A percentile compares a stretch with the other conserved stretches of the same genome.
phyloP scores from a whole-genome alignment of 2,329 filamentous ascomycete genomes.

The Fusarium udum region DNA sequence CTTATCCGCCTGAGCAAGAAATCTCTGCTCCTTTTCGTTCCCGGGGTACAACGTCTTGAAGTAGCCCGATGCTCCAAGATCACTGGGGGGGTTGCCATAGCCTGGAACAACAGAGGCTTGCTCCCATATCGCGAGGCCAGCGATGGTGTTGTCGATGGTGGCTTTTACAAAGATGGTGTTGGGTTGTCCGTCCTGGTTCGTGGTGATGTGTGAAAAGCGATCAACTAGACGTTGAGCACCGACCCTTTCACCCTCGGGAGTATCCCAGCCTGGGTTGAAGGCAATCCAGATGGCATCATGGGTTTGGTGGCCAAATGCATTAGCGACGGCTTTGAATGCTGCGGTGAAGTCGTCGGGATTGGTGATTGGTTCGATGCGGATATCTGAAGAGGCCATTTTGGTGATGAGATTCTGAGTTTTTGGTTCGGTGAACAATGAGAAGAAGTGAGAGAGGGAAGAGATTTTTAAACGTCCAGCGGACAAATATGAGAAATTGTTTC shows the following conservation, averaged over 20 bases:
- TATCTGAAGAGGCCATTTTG: conserved; percentile 4
- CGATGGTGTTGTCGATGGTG: conserved; percentile 55
- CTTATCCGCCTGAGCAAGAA: conserved; percentile 54
- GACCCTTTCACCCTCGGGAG: conserved; percentile 52
- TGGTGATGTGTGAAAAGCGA: conserved; percentile 52
- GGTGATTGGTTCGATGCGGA: conserved; percentile 43
- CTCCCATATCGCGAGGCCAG: conserved; percentile 64
- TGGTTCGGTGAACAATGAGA: neutral
- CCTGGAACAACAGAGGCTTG: conserved; percentile 61
- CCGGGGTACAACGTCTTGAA: conserved; percentile 53
- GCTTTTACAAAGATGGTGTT: conserved; percentile 66
- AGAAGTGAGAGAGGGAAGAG: neutral
- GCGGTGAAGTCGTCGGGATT: conserved; percentile 42
- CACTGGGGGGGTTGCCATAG: conserved; percentile 53
- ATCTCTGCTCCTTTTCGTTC: conserved; percentile 57
- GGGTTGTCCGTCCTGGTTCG: conserved; percentile 54
- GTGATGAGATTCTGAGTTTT: neutral
- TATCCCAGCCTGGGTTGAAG: conserved; percentile 66
- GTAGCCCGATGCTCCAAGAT: conserved; percentile 45
- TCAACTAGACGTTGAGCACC: conserved; percentile 51
- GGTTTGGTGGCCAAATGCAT: conserved; percentile 60
- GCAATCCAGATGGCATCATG: conserved; percentile 61
- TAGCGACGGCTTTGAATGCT: conserved; percentile 39
- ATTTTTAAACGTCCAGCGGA: neutral
- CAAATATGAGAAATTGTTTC: neutral